phyloP scores from a whole-genome alignment of 768 basidiomycete genomes.

The Punctularia strigosozonata region DNA sequence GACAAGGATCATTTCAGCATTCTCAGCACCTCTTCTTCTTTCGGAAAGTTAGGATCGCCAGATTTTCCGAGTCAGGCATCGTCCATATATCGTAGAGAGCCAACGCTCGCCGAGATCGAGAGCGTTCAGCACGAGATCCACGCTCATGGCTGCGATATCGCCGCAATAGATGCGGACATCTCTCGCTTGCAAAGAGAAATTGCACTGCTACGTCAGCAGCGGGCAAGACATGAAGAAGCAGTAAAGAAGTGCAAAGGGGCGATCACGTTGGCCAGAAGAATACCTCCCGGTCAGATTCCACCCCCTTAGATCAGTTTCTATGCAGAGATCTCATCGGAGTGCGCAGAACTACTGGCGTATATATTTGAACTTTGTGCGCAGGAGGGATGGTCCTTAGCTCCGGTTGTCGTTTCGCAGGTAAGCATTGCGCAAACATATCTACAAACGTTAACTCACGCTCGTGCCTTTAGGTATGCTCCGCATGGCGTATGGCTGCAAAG shows the following conservation, averaged over 20 bases:
- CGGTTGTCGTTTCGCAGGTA: constrained; percentile 42
- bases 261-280: constrained; percentile 42
- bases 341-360: constrained; percentile 39
- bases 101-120: constrained; percentile 10
- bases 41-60: too few relatives aligned
- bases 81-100: neutral
- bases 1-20: too few relatives aligned
- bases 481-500: constrained; percentile 43
- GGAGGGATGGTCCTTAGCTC: constrained; percentile 41
- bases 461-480: constrained; percentile 37
- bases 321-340: too few relatives aligned
- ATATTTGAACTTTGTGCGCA: constrained; percentile 41
- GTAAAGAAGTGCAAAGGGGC: constrained; percentile 33
- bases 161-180: constrained; percentile 30
- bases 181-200: constrained; percentile 26
- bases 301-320: too few relatives aligned
- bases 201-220: constrained; percentile 30
- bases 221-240: constrained; percentile 26
- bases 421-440: too few relatives aligned
- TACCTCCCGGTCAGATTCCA: too few relatives aligned
- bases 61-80: neutral
- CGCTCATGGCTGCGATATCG: constrained; percentile 29
- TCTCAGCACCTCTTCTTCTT: too few relatives aligned
- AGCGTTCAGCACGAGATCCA: constrained; percentile 12
- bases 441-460: too few relatives aligned